These are phyloP conservation scores for Pseudopithomyces maydicus DNA, from an alignment of 2,329 filamentous ascomycete species.

Conservation along the genomic window DNA sequence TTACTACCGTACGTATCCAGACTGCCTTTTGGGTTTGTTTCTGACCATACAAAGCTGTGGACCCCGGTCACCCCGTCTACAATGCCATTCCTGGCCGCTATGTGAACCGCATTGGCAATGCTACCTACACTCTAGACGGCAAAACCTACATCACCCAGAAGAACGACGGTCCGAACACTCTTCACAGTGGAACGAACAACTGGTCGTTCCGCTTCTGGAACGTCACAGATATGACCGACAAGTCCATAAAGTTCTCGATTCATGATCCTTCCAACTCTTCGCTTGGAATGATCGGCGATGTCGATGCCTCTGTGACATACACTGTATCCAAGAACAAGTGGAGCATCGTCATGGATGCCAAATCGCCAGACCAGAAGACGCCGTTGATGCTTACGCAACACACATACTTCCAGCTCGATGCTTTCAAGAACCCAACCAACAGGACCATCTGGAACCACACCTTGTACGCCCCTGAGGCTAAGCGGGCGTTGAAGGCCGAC, in stretches of 20 bases:
- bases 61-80: conserved; percentile 42
- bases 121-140: conserved; percentile 33
- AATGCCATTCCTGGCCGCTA: conserved; percentile 42
- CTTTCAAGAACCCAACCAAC: conserved; percentile 36
- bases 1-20: conserved; percentile 35
- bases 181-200: conserved; percentile 42
- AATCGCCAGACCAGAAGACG: conserved; percentile 32
- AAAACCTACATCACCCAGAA: conserved; percentile 31
- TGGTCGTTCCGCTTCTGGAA: conserved; percentile 39
- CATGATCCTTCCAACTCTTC: conserved; percentile 37
- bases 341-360: conserved; percentile 38
- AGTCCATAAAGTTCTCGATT: conserved; percentile 38
- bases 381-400: conserved; percentile 42
- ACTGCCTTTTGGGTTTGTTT: neutral
- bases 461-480: conserved; percentile 35
- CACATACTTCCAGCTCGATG: conserved; percentile 44
- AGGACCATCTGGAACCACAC: conserved; percentile 42
- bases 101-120: conserved; percentile 42
- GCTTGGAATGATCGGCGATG: conserved; percentile 33
- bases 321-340: conserved; percentile 39
- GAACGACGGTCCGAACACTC: conserved; percentile 41
- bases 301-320: conserved; percentile 38
- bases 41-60: conserved; percentile 32
- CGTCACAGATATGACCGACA: conserved; percentile 29
- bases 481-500: conserved; percentile 32